Conservation (phyloP, 768 basidiomycete genomes). For the Collybia nuda region DNA sequence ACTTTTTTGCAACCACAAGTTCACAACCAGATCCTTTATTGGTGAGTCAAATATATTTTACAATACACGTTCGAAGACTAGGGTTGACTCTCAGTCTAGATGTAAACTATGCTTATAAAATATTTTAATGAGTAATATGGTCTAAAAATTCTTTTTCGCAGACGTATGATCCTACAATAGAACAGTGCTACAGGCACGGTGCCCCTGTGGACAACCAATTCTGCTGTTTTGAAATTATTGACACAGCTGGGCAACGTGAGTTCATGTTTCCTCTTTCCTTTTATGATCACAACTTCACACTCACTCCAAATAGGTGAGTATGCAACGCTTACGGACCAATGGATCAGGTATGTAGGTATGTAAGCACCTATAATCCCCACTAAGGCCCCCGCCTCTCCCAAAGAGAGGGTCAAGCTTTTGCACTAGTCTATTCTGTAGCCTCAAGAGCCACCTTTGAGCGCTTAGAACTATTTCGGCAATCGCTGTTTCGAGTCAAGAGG, state of each 20-base stretch:
- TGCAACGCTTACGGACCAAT: neutral
- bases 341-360: constrained; percentile 1
- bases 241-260: constrained; percentile 1
- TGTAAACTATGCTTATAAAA: neutral
- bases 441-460: constrained; percentile 4
- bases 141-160: neutral
- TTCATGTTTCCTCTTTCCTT: neutral
- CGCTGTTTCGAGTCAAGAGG: neutral
- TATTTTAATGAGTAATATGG: neutral
- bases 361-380: neutral
- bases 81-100: neutral
- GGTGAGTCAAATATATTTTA: neutral
- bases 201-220: neutral
- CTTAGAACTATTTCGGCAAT: neutral
- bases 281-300: neutral
- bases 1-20: neutral
- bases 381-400: neutral
- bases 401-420: constrained; percentile 1
- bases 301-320: neutral
- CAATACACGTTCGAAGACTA: neutral
- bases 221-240: neutral
- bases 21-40: neutral
- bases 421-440: constrained; percentile 3
- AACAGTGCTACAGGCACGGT: neutral
- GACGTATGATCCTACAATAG: constrained; percentile 1